phyloP scores from a whole-genome alignment of 2,329 filamentous ascomycete species.

The Talaromyces sp. region DNA sequence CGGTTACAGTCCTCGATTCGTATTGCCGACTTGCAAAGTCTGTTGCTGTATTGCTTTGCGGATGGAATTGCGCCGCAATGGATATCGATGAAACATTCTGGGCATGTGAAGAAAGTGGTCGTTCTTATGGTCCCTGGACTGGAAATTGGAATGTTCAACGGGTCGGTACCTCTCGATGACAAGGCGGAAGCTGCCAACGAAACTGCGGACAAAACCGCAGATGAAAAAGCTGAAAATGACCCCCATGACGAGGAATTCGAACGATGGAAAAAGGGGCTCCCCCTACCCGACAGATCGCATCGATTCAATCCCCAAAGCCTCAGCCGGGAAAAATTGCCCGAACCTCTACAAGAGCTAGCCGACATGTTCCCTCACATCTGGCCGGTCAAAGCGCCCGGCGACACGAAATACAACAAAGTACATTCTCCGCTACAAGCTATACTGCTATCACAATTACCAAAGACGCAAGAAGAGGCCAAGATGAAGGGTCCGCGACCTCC shows the following conservation, averaged over 20 bases:
- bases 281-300: conserved; percentile 31
- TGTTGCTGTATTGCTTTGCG: conserved; percentile 61
- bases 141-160: conserved; percentile 84
- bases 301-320: conserved; percentile 36
- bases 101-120: conserved; percentile 68
- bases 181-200: conserved; percentile 14
- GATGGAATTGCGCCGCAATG: conserved; percentile 61
- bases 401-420: conserved; percentile 74
- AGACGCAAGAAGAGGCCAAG: conserved; percentile 64
- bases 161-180: conserved; percentile 40
- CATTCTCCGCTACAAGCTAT: conserved; percentile 86
- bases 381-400: conserved; percentile 83
- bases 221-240: conserved; percentile 22
- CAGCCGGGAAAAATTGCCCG: conserved; percentile 36
- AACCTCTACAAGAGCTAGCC: conserved; percentile 63
- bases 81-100: conserved; percentile 58
- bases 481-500: conserved; percentile 59
- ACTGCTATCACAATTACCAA: conserved; percentile 70
- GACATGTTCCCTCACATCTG: conserved; percentile 85
- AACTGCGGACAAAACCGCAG: conserved; percentile 21
- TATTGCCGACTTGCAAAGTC: conserved; percentile 56
- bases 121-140: conserved; percentile 88
- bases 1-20: conserved; percentile 55
- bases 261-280: conserved; percentile 40
- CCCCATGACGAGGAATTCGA: conserved; percentile 29